Conservation (phyloP, 345 rosid species). For the Arabidopsis suecica region DNA sequence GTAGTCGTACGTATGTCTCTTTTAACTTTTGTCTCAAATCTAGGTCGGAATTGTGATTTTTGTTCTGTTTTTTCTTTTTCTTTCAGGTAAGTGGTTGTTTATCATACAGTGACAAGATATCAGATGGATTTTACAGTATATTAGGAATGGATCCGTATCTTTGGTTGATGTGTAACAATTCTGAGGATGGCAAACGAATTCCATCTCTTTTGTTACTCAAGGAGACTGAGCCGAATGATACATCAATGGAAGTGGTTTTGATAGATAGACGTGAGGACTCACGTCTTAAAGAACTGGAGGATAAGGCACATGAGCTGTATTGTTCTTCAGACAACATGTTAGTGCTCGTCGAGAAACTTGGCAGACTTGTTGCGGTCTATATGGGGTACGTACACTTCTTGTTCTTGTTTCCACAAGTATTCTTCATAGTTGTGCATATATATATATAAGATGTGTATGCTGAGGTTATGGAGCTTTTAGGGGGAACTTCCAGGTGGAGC, state of each 20-base stretch:
- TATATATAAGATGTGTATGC: slow-evolving; percentile 2
- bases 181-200: slow-evolving; percentile 64
- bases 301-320: slow-evolving; percentile 82
- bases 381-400: slow-evolving; percentile 82
- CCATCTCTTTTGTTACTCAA: slow-evolving; percentile 76
- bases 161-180: slow-evolving; percentile 91
- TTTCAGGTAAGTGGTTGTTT: slow-evolving; percentile 88
- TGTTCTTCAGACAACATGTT: slow-evolving; percentile 73
- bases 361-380: slow-evolving; percentile 81
- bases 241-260: slow-evolving; percentile 88
- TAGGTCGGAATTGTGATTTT: not conserved
- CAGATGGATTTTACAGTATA: slow-evolving; percentile 93
- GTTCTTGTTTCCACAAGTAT: not conserved
- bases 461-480: slow-evolving; percentile 53
- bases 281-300: slow-evolving; percentile 80
- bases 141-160: slow-evolving; percentile 92
- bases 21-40: not conserved
- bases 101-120: slow-evolving; percentile 80
- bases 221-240: slow-evolving; percentile 68
- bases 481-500: slow-evolving; percentile 79
- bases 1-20: not conserved
- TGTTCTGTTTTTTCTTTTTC: slow-evolving; percentile 9
- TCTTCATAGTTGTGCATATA: slow-evolving; percentile 7
- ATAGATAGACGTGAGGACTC: slow-evolving; percentile 74
- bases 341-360: slow-evolving; percentile 79